Evolutionary conservation across 2,329 filamentous ascomycete genomes (phyloP), one percentile per base, ranked within the genome.

Genomic region (Seiridium cupressi): DNA sequence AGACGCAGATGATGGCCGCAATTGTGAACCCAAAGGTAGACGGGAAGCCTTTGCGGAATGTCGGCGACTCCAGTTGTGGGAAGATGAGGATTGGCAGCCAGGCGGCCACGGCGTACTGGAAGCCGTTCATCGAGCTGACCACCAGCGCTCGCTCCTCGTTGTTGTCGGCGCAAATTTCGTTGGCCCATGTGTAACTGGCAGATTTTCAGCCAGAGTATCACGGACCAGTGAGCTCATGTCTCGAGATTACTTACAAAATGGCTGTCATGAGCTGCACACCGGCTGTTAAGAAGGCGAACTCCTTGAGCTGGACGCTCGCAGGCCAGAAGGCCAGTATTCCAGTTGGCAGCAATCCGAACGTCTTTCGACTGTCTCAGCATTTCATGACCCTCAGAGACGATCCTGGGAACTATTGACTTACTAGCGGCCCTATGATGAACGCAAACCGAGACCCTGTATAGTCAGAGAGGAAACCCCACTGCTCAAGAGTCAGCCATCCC

Each of bases 81-180:
- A 59, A 59, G 31, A 59, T 59, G 36, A 59, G 18, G 34, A 59
- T 59, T 36, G 57, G 57, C 35, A 59, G 26, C 57, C 57, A 59
- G 26, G 57, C 57, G 10, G 35, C 57, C n/a, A 59, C 47, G 18
- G 57, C 57, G 32, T 59, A 59, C 18, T 59, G 57, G 31, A 59
- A 44, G 18, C 57, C 57, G 40, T 59, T 59, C 57, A 59, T 59
- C 32, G 32, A 40, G 35, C 57, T 59, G 4, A 59, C 32, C 6
- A 46, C 48, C 47, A 59, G 18, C 3, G 57, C 57, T 6, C 57
- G 38, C 40, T 59, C 57, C n/a, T 59, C 57, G 57, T 59, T 59
- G 48, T 59, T 48, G 34, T 54, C 49, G n/a, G 57, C 57, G 48
- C 57, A 59, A 10, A 59, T 54, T 40, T 59, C 57, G 31, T 59